These are phyloP conservation scores for Mycena polygramma DNA, from an alignment of 768 basidiomycete genomes.

Conservation along the genomic window DNA sequence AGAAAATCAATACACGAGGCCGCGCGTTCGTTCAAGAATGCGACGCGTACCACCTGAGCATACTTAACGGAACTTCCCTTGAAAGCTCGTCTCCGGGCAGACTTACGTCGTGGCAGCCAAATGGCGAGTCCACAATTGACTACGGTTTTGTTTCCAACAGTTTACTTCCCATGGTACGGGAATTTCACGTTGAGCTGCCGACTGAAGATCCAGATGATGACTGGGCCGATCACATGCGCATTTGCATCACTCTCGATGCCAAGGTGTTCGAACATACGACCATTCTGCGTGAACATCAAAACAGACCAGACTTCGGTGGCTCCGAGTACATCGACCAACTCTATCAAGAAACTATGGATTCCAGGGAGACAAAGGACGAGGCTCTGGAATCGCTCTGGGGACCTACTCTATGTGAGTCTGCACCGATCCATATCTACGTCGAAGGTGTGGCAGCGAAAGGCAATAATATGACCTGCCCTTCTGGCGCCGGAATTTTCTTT, in stretches of 20 bases:
- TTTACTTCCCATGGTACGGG: neutral
- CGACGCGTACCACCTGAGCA: neutral
- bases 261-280: neutral
- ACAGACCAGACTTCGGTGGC: neutral
- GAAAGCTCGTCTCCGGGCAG: neutral
- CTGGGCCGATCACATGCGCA: neutral
- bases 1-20: neutral
- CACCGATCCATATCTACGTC: neutral
- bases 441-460: neutral
- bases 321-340: neutral
- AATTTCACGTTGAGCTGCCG: neutral
- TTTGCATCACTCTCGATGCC: neutral
- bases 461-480: neutral
- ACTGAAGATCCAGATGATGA: neutral
- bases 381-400: neutral
- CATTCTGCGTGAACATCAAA: neutral
- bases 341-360: neutral
- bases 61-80: neutral
- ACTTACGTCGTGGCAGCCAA: neutral
- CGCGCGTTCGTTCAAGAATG: neutral
- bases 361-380: neutral
- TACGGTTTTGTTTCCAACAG: neutral
- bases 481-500: neutral
- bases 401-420: neutral
- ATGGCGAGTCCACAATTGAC: neutral